phyloP scores from a whole-genome alignment of 1,139 yeast species.

The Magnusiomyces fungicola region DNA sequence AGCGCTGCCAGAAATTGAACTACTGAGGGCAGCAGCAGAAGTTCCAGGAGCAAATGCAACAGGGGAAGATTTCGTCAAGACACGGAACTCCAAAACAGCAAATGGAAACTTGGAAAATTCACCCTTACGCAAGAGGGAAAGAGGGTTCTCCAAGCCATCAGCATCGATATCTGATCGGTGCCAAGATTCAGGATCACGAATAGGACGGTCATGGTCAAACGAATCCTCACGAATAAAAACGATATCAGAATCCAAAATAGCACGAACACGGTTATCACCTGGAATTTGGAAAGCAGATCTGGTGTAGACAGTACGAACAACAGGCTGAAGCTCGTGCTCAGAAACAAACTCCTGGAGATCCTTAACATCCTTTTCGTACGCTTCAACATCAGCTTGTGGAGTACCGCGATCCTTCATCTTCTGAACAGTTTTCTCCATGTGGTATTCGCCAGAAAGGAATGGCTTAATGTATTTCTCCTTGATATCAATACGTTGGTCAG shows the following conservation, averaged over 20 bases:
- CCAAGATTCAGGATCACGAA: constrained; percentile 85
- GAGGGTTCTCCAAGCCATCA: constrained; percentile 55
- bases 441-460: constrained; percentile 43
- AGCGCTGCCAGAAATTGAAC: constrained; percentile 6
- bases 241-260: constrained; percentile 83
- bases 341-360: constrained; percentile 57
- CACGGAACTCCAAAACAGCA: constrained; percentile 83
- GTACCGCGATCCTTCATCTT: constrained; percentile 54
- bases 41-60: constrained; percentile 16
- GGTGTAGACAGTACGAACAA: constrained; percentile 76
- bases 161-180: constrained; percentile 88
- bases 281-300: constrained; percentile 98
- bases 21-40: not conserved
- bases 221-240: constrained; percentile 85
- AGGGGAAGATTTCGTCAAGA: constrained; percentile 28
- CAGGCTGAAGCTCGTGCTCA: constrained; percentile 69
- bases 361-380: constrained; percentile 47
- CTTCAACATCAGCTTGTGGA: constrained; percentile 39
- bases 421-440: constrained; percentile 42
- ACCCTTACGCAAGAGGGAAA: constrained; percentile 71
- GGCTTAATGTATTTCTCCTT: constrained; percentile 75
- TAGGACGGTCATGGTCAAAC: constrained; percentile 75
- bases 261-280: constrained; percentile 87
- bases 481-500: constrained; percentile 48
- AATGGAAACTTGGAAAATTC: constrained; percentile 84